Evolutionary conservation across 2,329 filamentous ascomycete genomes (phyloP).

Genomic region (Talaromyces sp.): DNA sequence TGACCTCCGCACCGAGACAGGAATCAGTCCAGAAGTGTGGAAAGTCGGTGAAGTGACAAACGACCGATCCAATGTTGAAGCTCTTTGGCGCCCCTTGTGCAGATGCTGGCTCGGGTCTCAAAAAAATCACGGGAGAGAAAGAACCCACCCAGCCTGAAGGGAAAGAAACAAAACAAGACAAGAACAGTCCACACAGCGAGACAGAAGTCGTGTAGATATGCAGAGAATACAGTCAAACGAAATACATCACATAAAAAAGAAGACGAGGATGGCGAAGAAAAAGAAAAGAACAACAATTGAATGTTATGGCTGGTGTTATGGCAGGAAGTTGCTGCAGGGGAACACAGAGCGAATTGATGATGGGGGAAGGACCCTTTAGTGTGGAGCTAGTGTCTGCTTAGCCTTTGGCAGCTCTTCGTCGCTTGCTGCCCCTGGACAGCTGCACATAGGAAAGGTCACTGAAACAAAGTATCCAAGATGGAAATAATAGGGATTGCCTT

Average conservation of each 20-base stretch:
- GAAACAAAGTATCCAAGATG: too few species aligned
- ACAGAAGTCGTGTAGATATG: not conserved
- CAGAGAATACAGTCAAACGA: not conserved
- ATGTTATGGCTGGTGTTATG: not conserved
- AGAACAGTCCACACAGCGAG: not conserved
- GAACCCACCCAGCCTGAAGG: not conserved
- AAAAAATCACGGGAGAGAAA: constrained; percentile 5
- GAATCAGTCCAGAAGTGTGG: not conserved
- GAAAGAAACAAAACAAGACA: not conserved
- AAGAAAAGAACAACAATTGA: not conserved
- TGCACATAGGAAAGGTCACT: not conserved
- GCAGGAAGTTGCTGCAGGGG: constrained; percentile 12
- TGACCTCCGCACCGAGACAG: not conserved
- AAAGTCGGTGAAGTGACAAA: not conserved
- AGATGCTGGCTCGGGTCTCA: not conserved
- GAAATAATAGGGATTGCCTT: not conserved
- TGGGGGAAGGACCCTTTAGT: constrained; percentile 10
- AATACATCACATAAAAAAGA: constrained; percentile 3
- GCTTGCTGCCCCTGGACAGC: not conserved
- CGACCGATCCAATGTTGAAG: not conserved
- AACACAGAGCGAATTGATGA: constrained; percentile 8
- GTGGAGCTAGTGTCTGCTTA: not conserved
- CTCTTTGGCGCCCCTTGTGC: constrained; percentile 4
- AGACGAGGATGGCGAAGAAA: not conserved
- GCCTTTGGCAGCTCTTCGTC: not conserved